Evolutionary conservation across 352 stramenopile species (phyloP).

Genomic region (Globisporangium sylvaticum): DNA sequence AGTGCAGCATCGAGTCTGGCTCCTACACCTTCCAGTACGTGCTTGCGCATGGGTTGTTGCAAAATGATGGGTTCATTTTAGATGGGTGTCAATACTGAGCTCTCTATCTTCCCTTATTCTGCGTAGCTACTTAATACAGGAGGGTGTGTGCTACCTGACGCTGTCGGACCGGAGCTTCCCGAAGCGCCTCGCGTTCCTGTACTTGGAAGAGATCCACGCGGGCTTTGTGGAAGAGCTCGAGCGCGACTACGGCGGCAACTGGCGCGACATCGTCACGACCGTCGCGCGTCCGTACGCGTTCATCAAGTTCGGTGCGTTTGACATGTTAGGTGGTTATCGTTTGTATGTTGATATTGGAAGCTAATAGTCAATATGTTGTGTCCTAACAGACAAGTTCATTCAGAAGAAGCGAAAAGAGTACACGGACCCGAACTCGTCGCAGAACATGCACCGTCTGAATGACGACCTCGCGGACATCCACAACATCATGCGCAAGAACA

Average conservation of each 20-base stretch:
- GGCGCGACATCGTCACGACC: slow-evolving; percentile 91
- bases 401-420: slow-evolving; percentile 98
- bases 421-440: slow-evolving; percentile 92
- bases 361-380: too few relatives aligned
- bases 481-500: slow-evolving; percentile 99
- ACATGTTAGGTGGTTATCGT: background rate
- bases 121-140: slow-evolving; percentile 94
- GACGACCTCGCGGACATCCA: slow-evolving; percentile 98
- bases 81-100: background rate
- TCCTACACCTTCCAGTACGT: slow-evolving; percentile 91
- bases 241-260: slow-evolving; percentile 89
- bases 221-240: slow-evolving; percentile 94
- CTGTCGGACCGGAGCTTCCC: slow-evolving; percentile 95
- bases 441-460: slow-evolving; percentile 96
- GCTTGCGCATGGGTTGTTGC: slow-evolving; percentile 17
- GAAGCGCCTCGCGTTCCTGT: slow-evolving; percentile 97
- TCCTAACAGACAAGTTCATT: slow-evolving; percentile 91
- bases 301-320: slow-evolving; percentile 93
- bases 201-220: slow-evolving; percentile 94
- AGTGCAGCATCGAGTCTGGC: slow-evolving; percentile 93
- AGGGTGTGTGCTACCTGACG: slow-evolving; percentile 97
- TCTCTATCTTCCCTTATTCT: background rate
- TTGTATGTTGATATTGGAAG: too few relatives aligned
- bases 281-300: slow-evolving; percentile 97
- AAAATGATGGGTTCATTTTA: slow-evolving; percentile 13